A percentile compares a stretch with the other conserved stretches of the same genome.
Evolutionary conservation across 2,329 filamentous ascomycete genomes (phyloP).

Genomic region (Diaporthe capsici): DNA sequence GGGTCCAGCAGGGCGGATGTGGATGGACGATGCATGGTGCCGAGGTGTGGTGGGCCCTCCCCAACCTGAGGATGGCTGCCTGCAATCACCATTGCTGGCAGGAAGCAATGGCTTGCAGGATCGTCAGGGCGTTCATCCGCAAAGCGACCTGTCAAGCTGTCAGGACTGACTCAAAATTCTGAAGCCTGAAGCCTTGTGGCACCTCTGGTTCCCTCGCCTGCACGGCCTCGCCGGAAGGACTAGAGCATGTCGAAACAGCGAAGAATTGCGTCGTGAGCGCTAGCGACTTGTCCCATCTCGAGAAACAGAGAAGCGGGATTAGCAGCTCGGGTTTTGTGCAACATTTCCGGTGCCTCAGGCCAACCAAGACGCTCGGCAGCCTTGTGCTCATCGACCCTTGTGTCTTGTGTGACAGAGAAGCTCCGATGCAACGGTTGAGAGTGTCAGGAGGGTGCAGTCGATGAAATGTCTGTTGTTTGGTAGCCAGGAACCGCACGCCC

Average conservation of each 20-base stretch:
- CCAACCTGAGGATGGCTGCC: background rate
- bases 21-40: background rate
- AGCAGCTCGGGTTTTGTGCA: background rate
- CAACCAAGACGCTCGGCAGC: constrained; percentile 2
- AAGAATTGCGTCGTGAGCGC: background rate
- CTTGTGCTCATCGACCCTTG: constrained; percentile 16
- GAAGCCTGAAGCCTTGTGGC: constrained; percentile 14
- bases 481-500: background rate
- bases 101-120: constrained; percentile 11
- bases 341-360: background rate
- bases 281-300: constrained; percentile 11
- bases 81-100: constrained; percentile 1
- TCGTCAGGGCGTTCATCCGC: background rate
- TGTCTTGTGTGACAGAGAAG: background rate
- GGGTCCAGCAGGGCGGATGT: background rate
- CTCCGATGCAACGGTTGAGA: background rate
- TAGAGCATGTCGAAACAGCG: constrained; percentile 13
- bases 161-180: constrained; percentile 14
- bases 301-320: constrained; percentile 32
- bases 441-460: background rate
- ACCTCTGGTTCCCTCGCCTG: background rate
- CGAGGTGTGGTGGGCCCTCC: background rate
- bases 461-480: background rate
- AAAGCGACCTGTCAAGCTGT: constrained; percentile 10
- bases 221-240: constrained; percentile 22